Base-by-base conservation (phyloP, 257 asterid species). In the Lycium barbarum region DNA sequence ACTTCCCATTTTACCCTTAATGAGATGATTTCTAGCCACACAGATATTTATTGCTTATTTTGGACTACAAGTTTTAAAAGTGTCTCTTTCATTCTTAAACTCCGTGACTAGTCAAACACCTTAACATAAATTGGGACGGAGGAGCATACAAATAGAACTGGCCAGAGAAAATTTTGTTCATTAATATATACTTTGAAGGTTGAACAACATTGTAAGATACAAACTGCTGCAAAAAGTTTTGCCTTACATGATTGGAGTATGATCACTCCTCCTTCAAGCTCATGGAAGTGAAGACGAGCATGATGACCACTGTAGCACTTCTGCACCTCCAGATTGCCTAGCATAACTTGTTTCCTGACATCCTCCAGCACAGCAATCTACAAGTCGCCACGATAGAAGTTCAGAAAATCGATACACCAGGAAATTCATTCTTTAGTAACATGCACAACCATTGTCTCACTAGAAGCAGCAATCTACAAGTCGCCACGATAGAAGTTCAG, bases 241-340 rank as follows among this genome's bases (percentile, higher is more conserved):
- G 70, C 20, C 95, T 88, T 90, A 97, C 99, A 90, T 91, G 99
- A 92, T 89, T 97, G 99, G 89, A 97, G 86, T 55, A 89, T 82
- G 85, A 88, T 86, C 68, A 89, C 95, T 55, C 88, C 92, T 85
- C 88, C 89, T 86, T 91, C 89, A 72, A 94, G 93, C 87, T 90
- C 94, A 86, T 84, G 90, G 92, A 95, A 91, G 84, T 88, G 72
- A 79, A 47, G 91, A 88, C 92, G 90, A 84, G 92, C 90, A 68
- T 72, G 93, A 84, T 81, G 93, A 86, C 90, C 93, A 72, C 88
- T 90, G 66, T 83, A 90, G 89, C 91, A 88, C 84, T 91, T 96
- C 85, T 92, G 97, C 89, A 92, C 95, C 86, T 91, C 95, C 51
- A 87, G 87, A 59, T 90, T 91, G 83, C 98, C 98, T 87, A 91